Base-by-base conservation (phyloP, 1,284 basidiomycete species). In the Coniophora puteana region DNA sequence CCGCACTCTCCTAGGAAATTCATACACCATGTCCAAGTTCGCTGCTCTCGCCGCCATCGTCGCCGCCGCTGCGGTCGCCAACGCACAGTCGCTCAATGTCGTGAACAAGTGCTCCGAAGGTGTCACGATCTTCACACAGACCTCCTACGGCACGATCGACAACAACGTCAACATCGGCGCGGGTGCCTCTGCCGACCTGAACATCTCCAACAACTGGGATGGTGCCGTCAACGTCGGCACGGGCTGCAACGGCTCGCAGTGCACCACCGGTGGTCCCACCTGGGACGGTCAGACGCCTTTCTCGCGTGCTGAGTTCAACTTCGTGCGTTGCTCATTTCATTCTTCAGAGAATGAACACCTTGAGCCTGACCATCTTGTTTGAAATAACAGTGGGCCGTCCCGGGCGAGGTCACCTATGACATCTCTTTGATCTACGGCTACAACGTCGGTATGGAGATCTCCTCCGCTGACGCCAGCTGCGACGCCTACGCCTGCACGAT, bases 401-500 rank as follows among this genome's bases (percentile, higher is more conserved):
- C 61, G 1, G 59, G 62, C 8, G 32, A 24, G 4, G 63, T 62
- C n/a, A 64, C 60, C 24, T 62, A 62, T 17, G 63, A 65, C 32
- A 64, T 62, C 28, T 65, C 62, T 21, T 48, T 62, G 38, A 65
- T 62, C 36, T 65, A 65, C 11, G 63, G 59, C 0, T 65, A 65
- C 48, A 62, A 64, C 13, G 63, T 64, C 23, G 62, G 59, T 17
- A 62, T 62, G 63, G 12, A 63, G 38, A 65, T 62, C 11, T 62
- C 60, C 12, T 62, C 59, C 0, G 44, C 51, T 1, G 59, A 62
- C 24, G 0, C 13, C 1, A 29, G 41, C 26, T 62, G 59, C 14
- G 16, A 59, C 13, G 46, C 46, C n/a, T 65, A 55, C 6, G 59
- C 61, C 16, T 59, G 61, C 25, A 63, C 61, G 41, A 36, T 31